These are phyloP conservation scores for Xylariomycetidae sp. DNA, from an alignment of 2,329 filamentous ascomycete species.

Conservation along the genomic window DNA sequence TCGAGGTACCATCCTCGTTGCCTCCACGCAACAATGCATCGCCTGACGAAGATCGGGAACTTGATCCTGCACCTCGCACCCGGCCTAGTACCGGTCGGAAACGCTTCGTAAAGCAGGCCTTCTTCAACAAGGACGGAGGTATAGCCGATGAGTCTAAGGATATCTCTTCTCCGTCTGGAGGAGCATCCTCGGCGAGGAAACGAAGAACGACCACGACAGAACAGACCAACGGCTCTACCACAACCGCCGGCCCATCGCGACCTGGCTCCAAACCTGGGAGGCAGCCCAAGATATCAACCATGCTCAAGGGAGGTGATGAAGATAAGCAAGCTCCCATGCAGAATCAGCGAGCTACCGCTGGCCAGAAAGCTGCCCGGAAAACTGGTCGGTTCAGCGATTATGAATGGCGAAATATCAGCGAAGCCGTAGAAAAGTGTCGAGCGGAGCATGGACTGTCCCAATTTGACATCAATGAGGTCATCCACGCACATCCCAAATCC, in stretches of 20 bases:
- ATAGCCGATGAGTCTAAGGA: too few species aligned
- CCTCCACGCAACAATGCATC: too few species aligned
- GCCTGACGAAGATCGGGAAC: too few species aligned
- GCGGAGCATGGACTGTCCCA: slow-evolving; percentile 37
- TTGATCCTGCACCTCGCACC: too few species aligned
- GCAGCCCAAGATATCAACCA: slow-evolving; percentile 16
- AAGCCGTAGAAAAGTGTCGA: slow-evolving; percentile 39
- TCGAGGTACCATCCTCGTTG: too few species aligned
- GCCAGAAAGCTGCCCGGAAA: slow-evolving; percentile 7
- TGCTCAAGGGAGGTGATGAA: slow-evolving; percentile 10
- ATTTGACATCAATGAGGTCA: slow-evolving; percentile 40
- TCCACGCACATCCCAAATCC: slow-evolving; percentile 24
- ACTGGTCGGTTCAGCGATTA: slow-evolving; percentile 37
- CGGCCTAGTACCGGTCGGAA: too few species aligned
- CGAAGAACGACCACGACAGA: too few species aligned
- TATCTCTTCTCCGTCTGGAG: too few species aligned
- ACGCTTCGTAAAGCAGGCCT: too few species aligned
- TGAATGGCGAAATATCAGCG: slow-evolving; percentile 36
- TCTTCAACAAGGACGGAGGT: too few species aligned
- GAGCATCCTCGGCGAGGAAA: too few species aligned
- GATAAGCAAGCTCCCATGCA: slow-evolving; percentile 5
- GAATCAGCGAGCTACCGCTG: slow-evolving; percentile 2
- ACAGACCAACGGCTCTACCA: too few species aligned
- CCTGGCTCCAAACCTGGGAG: slow-evolving; percentile 6
- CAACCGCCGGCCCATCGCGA: slow-evolving; percentile 9